phyloP scores from a whole-genome alignment of 306 rosid species.

The Dryas alaskensis region DNA sequence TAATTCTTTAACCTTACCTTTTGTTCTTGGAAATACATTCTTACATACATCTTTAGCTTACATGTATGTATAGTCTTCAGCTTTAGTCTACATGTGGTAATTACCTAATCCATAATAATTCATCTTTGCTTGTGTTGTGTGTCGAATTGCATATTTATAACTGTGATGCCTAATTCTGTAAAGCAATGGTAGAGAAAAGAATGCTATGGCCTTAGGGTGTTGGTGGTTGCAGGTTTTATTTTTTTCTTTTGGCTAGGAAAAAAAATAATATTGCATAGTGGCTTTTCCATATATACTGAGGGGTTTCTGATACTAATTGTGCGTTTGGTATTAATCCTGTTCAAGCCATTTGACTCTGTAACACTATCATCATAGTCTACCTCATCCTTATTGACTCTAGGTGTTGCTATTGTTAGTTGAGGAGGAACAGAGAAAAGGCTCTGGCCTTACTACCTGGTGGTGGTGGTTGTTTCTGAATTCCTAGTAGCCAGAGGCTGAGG shows the following conservation, averaged over 20 bases:
- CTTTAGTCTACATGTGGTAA: background rate
- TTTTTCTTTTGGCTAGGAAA: no score
- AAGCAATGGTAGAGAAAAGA: background rate
- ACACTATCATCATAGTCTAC: background rate
- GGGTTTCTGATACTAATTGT: background rate
- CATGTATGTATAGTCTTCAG: background rate
- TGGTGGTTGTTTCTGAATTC: background rate
- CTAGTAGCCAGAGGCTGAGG: background rate
- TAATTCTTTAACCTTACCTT: slow-evolving; percentile 37
- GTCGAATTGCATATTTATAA: background rate
- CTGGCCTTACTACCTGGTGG: background rate
- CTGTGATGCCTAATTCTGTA: background rate
- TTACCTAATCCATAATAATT: background rate
- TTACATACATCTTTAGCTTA: background rate
- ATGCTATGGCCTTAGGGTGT: no score
- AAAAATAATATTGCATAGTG: background rate
- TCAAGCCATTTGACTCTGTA: background rate
- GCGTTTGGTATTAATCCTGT: background rate
- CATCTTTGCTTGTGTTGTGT: background rate
- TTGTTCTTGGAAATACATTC: background rate
- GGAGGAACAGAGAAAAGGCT: background rate
- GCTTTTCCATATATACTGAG: background rate
- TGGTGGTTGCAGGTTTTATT: no score
- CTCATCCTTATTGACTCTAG: background rate
- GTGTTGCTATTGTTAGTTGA: background rate